Percentiles rank a stretch among this genome's conserved stretches.
Evolutionary conservation across 1,284 basidiomycete genomes (phyloP).

Genomic region (Ustilago trichophora): DNA sequence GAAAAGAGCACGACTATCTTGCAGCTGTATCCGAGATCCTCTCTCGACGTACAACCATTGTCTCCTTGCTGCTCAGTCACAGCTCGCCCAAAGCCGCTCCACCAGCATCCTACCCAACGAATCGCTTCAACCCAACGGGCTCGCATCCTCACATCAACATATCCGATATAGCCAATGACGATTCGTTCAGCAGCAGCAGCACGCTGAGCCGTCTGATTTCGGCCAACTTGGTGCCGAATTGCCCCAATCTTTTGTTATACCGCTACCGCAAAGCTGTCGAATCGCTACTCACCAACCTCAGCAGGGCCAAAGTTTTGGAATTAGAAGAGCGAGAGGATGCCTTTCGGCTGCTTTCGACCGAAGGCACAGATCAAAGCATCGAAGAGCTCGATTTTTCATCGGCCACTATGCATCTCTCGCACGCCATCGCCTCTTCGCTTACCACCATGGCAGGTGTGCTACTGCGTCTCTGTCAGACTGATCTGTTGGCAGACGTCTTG

Average conservation of each 20-base stretch:
- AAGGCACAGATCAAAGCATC: background rate
- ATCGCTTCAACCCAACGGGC: slow-evolving; percentile 33
- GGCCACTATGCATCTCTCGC: slow-evolving; percentile 34
- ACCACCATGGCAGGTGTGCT: slow-evolving; percentile 39
- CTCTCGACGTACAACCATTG: slow-evolving; percentile 26
- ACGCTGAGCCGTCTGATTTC: slow-evolving; percentile 44
- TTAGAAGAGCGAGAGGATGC: slow-evolving; percentile 31
- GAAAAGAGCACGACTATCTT: slow-evolving; percentile 24
- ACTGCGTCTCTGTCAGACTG: slow-evolving; percentile 36
- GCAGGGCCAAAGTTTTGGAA: slow-evolving; percentile 29
- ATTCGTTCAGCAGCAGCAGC: background rate
- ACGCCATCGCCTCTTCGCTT: slow-evolving; percentile 36
- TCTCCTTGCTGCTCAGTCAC: slow-evolving; percentile 39
- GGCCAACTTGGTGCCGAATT: slow-evolving; percentile 20
- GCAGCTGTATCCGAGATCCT: slow-evolving; percentile 38
- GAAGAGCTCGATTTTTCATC: slow-evolving; percentile 33
- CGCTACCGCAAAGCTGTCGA: slow-evolving; percentile 35
- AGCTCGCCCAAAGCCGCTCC: slow-evolving; percentile 5
- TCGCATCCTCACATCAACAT: slow-evolving; percentile 7
- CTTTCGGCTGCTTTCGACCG: slow-evolving; percentile 8
- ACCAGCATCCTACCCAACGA: slow-evolving; percentile 19
- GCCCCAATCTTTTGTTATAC: slow-evolving; percentile 16
- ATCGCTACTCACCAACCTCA: slow-evolving; percentile 21
- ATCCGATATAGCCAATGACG: background rate
- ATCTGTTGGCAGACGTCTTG: slow-evolving; percentile 40